Evolutionary conservation across 2,329 filamentous ascomycete genomes (phyloP), one percentile per base, ranked within the genome.

Genomic region (Pseudocercospora crystallina): DNA sequence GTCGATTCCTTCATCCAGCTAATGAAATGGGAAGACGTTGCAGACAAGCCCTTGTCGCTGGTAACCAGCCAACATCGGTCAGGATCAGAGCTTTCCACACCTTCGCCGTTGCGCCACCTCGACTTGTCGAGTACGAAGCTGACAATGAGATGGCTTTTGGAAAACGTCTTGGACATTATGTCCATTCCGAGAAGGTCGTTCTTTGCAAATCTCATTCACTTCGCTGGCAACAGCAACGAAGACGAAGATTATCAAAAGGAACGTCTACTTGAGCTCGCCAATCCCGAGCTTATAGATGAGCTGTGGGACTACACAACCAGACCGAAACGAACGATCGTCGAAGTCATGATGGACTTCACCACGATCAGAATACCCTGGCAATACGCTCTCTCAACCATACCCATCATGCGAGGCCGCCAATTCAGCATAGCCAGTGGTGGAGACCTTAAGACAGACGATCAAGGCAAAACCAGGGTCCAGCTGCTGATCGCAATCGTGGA

Each of bases 261-360:
- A 54, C 83, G 92, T 2, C 80, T 99, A 0, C 71, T 86, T 8
- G 94, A 99, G 65, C 94, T 99, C 62, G 85, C 84, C 1, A 81
- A 87, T 61, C 83, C 89, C 0, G 80, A 87, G 39, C 89, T 86
- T 61, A 82, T 92, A 5, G 90, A 97, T 61, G 94, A 99, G 61
- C 85, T 96, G 49, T 97, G 89, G 73, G 92, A 99, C 71, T 99
- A 99, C 67, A 94, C 94, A 1, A 91, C 91, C 0, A 84, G 94
- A 8, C 89, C 92, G 0, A 85, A 90, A 31, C 85, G 94, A 31
- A 95, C 88, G 51, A 96, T 97, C 50, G 76, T 99, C 5, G 94
- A 99, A 71, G 86, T 96, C 3, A 79, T 99, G 26, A 85, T 92
- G 49, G 94, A 99, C 61, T 99, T 99, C 62, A 81, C 87, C 36